A percentile compares a stretch with the other conserved stretches of the same genome.
Conservation (phyloP, 1,284 basidiomycete genomes). For the Apiotrichum mycotoxinovorans region DNA sequence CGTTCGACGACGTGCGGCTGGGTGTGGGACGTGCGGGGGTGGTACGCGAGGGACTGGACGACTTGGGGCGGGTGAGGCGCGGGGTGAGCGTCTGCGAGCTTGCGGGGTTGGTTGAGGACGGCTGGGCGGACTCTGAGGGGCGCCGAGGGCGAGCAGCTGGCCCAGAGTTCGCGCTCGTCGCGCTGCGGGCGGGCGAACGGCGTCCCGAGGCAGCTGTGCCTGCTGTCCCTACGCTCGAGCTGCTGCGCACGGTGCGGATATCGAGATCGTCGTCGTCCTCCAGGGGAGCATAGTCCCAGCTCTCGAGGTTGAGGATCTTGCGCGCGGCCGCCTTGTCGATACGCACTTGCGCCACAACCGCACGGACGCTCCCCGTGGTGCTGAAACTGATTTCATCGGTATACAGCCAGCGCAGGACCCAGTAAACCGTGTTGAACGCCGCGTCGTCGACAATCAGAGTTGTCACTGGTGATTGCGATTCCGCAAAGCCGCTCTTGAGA, state of each 20-base stretch:
- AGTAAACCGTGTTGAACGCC: slow-evolving; percentile 75
- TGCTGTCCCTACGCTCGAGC: slow-evolving; percentile 22
- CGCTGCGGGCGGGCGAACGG: slow-evolving; percentile 3
- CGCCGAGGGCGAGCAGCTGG: neutral
- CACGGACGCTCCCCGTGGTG: slow-evolving; percentile 54
- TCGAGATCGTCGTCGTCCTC: slow-evolving; percentile 11
- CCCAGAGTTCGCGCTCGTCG: neutral
- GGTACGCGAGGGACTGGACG: neutral
- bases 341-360: slow-evolving; percentile 24
- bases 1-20: neutral
- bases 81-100: neutral
- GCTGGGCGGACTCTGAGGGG: neutral
- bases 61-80: slow-evolving; percentile 1
- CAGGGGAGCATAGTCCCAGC: slow-evolving; percentile 13
- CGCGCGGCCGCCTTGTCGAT: slow-evolving; percentile 20
- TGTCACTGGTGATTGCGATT: slow-evolving; percentile 41
- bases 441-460: slow-evolving; percentile 74
- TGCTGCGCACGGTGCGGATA: slow-evolving; percentile 24
- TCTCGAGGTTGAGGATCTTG: slow-evolving; percentile 12
- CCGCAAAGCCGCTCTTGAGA: slow-evolving; percentile 67
- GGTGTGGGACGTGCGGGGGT: neutral
- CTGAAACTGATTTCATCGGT: slow-evolving; percentile 57
- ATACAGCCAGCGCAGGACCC: slow-evolving; percentile 66
- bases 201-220: slow-evolving; percentile 15
- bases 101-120: neutral